Evolutionary conservation across 495 filamentous ascomycete species (phyloP).

Genomic region (Penicillium lagena): DNA sequence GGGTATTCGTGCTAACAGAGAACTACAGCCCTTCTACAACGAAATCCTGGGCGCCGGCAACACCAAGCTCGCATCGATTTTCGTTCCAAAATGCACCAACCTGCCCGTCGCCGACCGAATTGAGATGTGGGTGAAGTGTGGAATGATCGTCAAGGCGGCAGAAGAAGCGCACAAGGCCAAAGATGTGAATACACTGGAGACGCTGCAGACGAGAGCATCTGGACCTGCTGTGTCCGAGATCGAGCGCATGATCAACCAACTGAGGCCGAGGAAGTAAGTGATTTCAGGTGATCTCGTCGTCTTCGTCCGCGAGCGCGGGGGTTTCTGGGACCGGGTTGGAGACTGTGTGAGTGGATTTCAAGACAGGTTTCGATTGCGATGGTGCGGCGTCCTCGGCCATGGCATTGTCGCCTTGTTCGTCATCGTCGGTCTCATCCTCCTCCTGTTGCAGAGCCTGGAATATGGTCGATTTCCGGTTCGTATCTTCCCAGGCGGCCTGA

Average conservation of each 20-base stretch:
- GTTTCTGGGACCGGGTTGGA: constrained; percentile 13
- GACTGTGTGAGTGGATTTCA: constrained; percentile 4
- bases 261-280: constrained; percentile 41
- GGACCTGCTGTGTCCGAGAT: constrained; percentile 51
- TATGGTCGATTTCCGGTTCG: constrained; percentile 27
- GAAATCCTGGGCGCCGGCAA: constrained; percentile 85
- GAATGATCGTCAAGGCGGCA: constrained; percentile 80
- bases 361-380: constrained; percentile 8
- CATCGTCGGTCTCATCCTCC: constrained; percentile 13
- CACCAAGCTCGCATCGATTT: constrained; percentile 72
- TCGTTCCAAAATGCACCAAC: constrained; percentile 79
- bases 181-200: constrained; percentile 62
- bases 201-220: constrained; percentile 49
- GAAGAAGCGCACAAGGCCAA: constrained; percentile 84
- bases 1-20: constrained; percentile 15
- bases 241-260: constrained; percentile 54
- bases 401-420: constrained; percentile 21
- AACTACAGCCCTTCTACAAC: constrained; percentile 77
- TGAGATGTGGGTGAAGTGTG: constrained; percentile 95
- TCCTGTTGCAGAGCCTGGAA: constrained; percentile 26
- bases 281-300: constrained; percentile 41
- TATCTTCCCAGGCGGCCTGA: constrained; percentile 38
- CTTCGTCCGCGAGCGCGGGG: constrained; percentile 24
- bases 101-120: constrained; percentile 60
- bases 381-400: constrained; percentile 27